Evolutionary conservation across 805 yeast species (phyloP).

Genomic region (Danielia oregonensis): DNA sequence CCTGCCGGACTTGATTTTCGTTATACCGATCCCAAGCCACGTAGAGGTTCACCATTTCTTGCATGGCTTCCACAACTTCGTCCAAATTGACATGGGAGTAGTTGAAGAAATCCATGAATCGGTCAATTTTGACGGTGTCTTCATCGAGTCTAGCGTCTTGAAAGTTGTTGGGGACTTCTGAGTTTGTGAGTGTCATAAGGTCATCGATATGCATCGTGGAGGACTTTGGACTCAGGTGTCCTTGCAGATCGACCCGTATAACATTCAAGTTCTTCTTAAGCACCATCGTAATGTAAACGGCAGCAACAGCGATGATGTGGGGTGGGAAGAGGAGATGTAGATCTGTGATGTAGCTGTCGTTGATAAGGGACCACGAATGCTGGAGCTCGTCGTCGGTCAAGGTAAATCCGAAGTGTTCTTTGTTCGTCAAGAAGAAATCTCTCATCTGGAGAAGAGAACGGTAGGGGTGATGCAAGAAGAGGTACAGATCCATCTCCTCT

Average conservation of each 20-base stretch:
- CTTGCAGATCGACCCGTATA: conserved; percentile 8
- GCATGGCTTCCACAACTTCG: conserved; percentile 76
- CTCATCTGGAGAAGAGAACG: conserved; percentile 54
- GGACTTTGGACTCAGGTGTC: conserved; percentile 12
- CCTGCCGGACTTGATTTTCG: conserved; percentile 54
- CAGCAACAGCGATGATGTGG: conserved; percentile 76
- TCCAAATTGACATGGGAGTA: conserved; percentile 72
- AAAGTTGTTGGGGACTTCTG: conserved; percentile 10
- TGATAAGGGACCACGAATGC: conserved; percentile 83
- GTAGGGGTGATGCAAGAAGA: conserved; percentile 77
- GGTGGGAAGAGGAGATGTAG: conserved; percentile 82
- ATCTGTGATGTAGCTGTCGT: conserved; percentile 88
- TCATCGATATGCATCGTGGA: conserved; percentile 34
- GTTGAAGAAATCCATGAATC: conserved; percentile 64
- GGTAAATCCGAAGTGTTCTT: conserved; percentile 23
- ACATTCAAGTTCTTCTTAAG: conserved; percentile 39
- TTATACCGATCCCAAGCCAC: conserved; percentile 86
- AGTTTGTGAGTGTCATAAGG: conserved; percentile 24
- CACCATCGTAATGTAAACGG: conserved; percentile 75
- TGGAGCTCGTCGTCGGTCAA: conserved; percentile 69
- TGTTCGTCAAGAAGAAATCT: conserved; percentile 36
- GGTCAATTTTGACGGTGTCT: conserved; percentile 46
- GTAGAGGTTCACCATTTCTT: conserved; percentile 76
- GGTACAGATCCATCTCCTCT: conserved; percentile 75
- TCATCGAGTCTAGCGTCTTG: conserved; percentile 30